Percentiles rank a stretch among this genome's conserved stretches.
phyloP scores from a whole-genome alignment of 441 rosid species.

The Populus tomentosa region DNA sequence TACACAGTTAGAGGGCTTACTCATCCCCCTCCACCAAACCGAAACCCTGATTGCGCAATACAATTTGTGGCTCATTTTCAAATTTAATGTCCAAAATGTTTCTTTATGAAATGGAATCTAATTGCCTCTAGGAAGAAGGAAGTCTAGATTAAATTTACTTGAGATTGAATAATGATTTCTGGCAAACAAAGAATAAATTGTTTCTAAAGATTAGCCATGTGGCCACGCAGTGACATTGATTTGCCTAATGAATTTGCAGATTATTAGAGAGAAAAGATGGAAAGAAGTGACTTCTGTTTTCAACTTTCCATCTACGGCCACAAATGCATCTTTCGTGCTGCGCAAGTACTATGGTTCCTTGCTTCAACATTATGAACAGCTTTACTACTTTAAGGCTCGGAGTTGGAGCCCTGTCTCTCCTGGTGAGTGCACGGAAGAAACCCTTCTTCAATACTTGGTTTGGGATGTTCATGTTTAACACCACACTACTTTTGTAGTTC shows the following conservation, averaged over 20 bases:
- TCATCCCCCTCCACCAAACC: no score
- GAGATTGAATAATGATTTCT: neutral
- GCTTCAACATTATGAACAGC: slow-evolving; percentile 73
- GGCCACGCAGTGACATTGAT: neutral
- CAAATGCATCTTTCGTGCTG: slow-evolving; percentile 90
- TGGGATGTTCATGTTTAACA: neutral
- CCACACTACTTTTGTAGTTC: slow-evolving; percentile 28
- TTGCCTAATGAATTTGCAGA: slow-evolving; percentile 38
- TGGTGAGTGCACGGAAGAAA: slow-evolving; percentile 32
- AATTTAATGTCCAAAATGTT: neutral
- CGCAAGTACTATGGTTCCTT: slow-evolving; percentile 86
- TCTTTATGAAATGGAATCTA: neutral
- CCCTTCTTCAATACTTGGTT: neutral
- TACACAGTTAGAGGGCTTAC: neutral
- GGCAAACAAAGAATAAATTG: neutral
- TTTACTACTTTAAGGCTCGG: slow-evolving; percentile 59
- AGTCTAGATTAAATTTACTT: neutral
- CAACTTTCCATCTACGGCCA: slow-evolving; percentile 95
- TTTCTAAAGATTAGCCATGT: neutral
- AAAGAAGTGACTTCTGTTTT: slow-evolving; percentile 91
- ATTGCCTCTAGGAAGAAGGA: neutral
- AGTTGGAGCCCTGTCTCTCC: slow-evolving; percentile 45
- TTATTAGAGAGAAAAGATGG: slow-evolving; percentile 84
- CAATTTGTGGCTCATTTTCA: neutral
- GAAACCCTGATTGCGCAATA: neutral